Evolutionary conservation across 805 yeast species (phyloP), one percentile per base, ranked within the genome.

Genomic region (Candida lessepsii): DNA sequence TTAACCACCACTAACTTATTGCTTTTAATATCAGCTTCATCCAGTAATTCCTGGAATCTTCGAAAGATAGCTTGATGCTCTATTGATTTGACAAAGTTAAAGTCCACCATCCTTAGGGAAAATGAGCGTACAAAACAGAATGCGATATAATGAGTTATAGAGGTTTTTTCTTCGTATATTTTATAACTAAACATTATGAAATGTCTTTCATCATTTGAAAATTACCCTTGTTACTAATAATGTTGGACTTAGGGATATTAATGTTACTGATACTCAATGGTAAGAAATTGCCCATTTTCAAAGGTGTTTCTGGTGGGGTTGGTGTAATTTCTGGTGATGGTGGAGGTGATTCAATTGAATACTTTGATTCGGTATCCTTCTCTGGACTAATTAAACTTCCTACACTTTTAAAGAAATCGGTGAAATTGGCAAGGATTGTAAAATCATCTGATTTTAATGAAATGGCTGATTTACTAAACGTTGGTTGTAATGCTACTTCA

Each of bases 21-120:
- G 13, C 11, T 6, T n/a, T n/a, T n/a, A 13, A n/a, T n/a, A 5
- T 26, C 11, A 7, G 29, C 6, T n/a, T 26, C 29, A 26, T 26
- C 11, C 7, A 13, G 6, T 26, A 17, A 4, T 9, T 34, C 30
- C 5, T 27, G 14, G 20, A 29, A 36, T n/a, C 29, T 27, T 20
- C 34, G 20, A 35, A 47, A 47, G 23, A 47, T 44, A 7, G 44
- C 10, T 24, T 47, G 50, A 6, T 24, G 8, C 16, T 37, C 23
- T 8, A 47, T 37, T 2, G 42, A 36, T 18, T 20, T 6, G 2
- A 39, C 28, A 18, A 39, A 39, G 15, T 33, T 19, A 18, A 20
- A 25, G 14, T 33, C 37, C 18, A 13, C 20, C 40, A 37, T 37
- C 4, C 17, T 29, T 11, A 23, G 11, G 11, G 26, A 23, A 23